Evolutionary conservation across 2,329 filamentous ascomycete genomes (phyloP).

Genomic region (Penicillium sp.): DNA sequence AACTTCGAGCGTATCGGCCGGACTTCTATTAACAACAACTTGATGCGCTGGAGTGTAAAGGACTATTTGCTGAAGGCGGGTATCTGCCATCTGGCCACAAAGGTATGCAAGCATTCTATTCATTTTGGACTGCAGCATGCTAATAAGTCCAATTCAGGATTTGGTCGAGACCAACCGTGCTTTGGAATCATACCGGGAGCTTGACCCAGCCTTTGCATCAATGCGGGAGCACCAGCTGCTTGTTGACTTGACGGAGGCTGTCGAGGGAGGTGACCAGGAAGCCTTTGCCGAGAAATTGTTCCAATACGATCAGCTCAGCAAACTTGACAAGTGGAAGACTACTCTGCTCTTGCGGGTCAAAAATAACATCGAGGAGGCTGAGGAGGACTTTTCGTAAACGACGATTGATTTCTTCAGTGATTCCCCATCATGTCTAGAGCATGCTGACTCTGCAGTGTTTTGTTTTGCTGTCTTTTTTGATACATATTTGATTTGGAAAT

Average conservation of each 20-base stretch:
- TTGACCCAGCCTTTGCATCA: conserved; percentile 73
- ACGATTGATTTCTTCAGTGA: conserved; percentile 20
- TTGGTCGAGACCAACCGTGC: conserved; percentile 76
- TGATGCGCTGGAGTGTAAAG: conserved; percentile 93
- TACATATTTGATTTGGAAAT: conserved; percentile 6
- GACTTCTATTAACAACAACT: conserved; percentile 78
- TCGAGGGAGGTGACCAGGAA: conserved; percentile 78
- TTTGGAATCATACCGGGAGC: conserved; percentile 77
- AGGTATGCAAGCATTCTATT: conserved; percentile 32
- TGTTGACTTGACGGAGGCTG: conserved; percentile 70
- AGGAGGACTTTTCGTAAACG: conserved; percentile 66
- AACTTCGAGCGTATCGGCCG: conserved; percentile 82
- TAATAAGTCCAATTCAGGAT: conserved; percentile 52
- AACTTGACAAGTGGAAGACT: conserved; percentile 97
- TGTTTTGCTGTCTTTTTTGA: conserved; percentile 6
- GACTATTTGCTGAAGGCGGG: conserved; percentile 94
- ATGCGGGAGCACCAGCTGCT: conserved; percentile 83
- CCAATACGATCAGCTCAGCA: conserved; percentile 88
- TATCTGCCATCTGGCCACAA: conserved; percentile 79
- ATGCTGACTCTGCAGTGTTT: conserved; percentile 13
- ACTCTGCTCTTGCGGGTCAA: conserved; percentile 80
- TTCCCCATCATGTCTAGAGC: conserved; percentile 25
- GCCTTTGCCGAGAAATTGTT: conserved; percentile 82
- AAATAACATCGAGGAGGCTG: conserved; percentile 72
- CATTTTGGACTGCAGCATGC: neutral